Evolutionary conservation across 164 flowering plant genomes (phyloP), one percentile per base, ranked within the genome.

Genomic region (Magnolia kwangsiensis): DNA sequence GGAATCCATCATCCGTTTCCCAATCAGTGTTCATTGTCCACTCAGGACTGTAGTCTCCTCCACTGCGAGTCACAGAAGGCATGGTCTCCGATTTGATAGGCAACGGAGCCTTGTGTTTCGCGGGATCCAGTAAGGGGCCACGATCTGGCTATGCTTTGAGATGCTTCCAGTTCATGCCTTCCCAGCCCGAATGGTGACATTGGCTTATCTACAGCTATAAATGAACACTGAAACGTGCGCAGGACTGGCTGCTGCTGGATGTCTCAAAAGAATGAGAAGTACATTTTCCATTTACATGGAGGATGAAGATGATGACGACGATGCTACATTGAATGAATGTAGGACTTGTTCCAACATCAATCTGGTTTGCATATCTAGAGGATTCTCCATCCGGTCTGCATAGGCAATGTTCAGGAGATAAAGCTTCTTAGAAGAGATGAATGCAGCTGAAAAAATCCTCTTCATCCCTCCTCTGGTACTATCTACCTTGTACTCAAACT

Each of bases 371-470:
- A 72, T n/a, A 69, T 85, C 87, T 6, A 91, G 80, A 78, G 96
- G 96, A 78, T 80, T 85, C 72, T 90, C 93, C 6, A 86, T 88
- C 63, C 84, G 83, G 81, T 94, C 96, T 10, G 94, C 82, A 72
- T 92, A 88, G 67, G 89, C 68, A 80, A 92, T 88, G 73, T 94
- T 94, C 8, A 94, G 83, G 64, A 92, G 90, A 80, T 92, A 94
- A 20, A 92, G 92, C 85, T 88, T 91, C 80, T 84, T 91, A 1
- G 95, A 89, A 59, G 87, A 81, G 63, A 92, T 95, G 80, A 94
- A 92, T 49, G 90, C 98, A 64, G 85, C 86, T 1, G 88, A 86
- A 69, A 86, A 84, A 58, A 84, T 80, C 78, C 85, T 84, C 76
- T 86, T 86, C 80, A 84, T 64, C 65, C 88, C 88, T 51, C 86